These are phyloP conservation scores for Coemansia sp. DNA, from an alignment of 192 early-diverging fungal genomes.

Conservation along the genomic window DNA sequence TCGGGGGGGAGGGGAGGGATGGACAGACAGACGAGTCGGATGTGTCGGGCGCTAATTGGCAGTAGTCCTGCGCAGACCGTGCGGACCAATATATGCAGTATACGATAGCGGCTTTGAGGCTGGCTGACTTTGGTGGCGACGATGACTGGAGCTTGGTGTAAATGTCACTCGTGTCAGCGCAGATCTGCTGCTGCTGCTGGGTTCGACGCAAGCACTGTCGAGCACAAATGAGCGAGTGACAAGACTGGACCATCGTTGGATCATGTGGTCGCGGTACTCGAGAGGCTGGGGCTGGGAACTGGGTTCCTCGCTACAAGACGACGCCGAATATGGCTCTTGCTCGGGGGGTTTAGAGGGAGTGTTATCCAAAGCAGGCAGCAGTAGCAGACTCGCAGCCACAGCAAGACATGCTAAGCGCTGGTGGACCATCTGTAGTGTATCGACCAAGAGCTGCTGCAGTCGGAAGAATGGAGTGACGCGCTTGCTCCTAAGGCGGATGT, in stretches of 20 bases:
- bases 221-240: slow-evolving; percentile 30
- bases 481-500: slow-evolving; percentile 13
- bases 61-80: neutral
- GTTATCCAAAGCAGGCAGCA: slow-evolving; percentile 18
- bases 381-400: slow-evolving; percentile 23
- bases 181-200: neutral
- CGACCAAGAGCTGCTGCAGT: slow-evolving; percentile 37
- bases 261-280: slow-evolving; percentile 39
- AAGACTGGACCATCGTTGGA: slow-evolving; percentile 31
- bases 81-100: neutral
- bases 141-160: neutral
- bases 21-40: neutral
- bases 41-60: slow-evolving; percentile 1
- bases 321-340: too few species aligned
- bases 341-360: too few species aligned
- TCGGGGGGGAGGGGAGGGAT: neutral
- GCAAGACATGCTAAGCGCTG: slow-evolving; percentile 13
- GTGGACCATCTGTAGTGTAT: slow-evolving; percentile 23
- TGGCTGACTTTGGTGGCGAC: neutral
- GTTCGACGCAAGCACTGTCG: slow-evolving; percentile 5
- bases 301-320: neutral
- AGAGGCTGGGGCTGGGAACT: neutral
- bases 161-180: neutral
- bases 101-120: neutral
- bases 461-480: slow-evolving; percentile 43